These are phyloP conservation scores for Psilocybe azurescens DNA, from an alignment of 768 basidiomycete genomes.

Conservation along the genomic window DNA sequence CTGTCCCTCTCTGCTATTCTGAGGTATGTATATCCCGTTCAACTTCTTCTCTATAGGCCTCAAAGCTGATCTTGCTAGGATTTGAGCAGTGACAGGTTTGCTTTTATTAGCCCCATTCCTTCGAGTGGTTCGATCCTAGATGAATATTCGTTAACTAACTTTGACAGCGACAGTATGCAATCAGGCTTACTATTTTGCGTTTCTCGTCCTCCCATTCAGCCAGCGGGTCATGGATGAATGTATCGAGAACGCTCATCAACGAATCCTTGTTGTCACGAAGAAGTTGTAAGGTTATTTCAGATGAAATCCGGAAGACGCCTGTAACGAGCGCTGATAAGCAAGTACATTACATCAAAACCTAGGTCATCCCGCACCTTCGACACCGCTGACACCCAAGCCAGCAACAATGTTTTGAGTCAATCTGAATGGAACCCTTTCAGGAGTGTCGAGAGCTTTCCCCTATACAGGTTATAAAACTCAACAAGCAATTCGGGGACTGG, in stretches of 20 bases:
- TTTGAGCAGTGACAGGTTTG: conserved; percentile 53
- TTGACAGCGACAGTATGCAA: background rate
- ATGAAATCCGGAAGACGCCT: conserved; percentile 91
- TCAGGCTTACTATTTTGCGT: conserved; percentile 56
- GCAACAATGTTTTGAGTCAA: conserved; percentile 93
- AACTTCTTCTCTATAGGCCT: conserved; percentile 86
- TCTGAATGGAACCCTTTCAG: conserved; percentile 93
- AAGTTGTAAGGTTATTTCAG: conserved; percentile 88
- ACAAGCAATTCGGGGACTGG: background rate
- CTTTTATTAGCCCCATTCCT: conserved; percentile 21
- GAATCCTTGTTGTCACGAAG: conserved; percentile 91
- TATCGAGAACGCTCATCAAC: conserved; percentile 93
- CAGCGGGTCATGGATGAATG: conserved; percentile 96
- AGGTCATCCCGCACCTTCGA: conserved; percentile 67
- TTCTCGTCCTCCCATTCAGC: conserved; percentile 94
- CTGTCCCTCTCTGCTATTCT: conserved; percentile 52
- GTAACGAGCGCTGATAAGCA: background rate
- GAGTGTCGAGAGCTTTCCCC: conserved; percentile 86
- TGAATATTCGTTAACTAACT: background rate
- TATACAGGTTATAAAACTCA: conserved; percentile 17
- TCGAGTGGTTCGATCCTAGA: conserved; percentile 49
- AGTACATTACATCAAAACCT: background rate
- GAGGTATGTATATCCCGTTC: conserved; percentile 66
- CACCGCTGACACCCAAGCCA: conserved; percentile 90
- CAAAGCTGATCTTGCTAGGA: conserved; percentile 77